Evolutionary conservation across 495 filamentous ascomycete genomes (phyloP), one percentile per base, ranked within the genome.

Genomic region (Lasiosphaeris hirsuta): DNA sequence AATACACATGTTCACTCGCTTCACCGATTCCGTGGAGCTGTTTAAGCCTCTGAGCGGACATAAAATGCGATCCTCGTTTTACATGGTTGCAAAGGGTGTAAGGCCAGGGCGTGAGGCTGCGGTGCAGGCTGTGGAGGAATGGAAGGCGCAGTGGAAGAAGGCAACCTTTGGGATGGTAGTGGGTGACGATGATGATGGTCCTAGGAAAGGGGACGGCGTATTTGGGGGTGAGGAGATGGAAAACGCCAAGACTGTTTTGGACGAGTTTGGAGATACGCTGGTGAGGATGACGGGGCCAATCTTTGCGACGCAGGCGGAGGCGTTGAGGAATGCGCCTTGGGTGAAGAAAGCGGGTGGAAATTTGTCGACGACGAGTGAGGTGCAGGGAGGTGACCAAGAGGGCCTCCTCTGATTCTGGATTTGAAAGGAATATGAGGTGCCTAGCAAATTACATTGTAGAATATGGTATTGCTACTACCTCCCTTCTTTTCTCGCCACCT

Each of bases 41-140:
- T 81, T 78, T 61, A 86, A 86, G 57, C 79, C 76, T 0, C 58
- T 3, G 13, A 69, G 13, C 10, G 53, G 42, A 2, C 80, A 85
- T 54, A 64, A 59, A 10, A 76, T 61, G 7, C 63, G 75, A 4
- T 78, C 75, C 11, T 83, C 80, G 0, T 86, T 84, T 61, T 85
- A 86, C 60, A 57, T 86, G 60, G 57, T 86, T 36, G 81, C 81
- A 0, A 77, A 64, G 15, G 62, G 78, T 17, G 68, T 86, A 13
- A 63, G 70, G 18, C 67, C 67, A 3, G 41, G 65, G 13, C 43
- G 54, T 50, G 14, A 59, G 10, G 66, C 67, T 6, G 82, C 78
- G 0, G 15, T 57, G 5, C 39, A 50, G 0, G 75, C 75, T 1
- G 3, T 66, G 65, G 33, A 69, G 63, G 18, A 40, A 53, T n/a